Evolutionary conservation across 441 rosid species (phyloP).

Genomic region (Raphanus hybrid): DNA sequence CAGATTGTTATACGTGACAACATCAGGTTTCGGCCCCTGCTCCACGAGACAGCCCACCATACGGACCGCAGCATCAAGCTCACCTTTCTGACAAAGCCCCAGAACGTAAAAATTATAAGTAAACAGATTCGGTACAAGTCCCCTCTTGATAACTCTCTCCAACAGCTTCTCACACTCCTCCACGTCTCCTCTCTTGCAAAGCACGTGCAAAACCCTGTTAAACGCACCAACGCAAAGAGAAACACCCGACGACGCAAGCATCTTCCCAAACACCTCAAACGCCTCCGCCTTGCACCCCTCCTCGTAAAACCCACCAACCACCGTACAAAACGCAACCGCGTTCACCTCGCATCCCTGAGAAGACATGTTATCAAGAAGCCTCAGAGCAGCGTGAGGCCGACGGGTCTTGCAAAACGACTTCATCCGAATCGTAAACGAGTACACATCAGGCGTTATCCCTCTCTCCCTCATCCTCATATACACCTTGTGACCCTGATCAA

Average conservation of each 20-base stretch:
- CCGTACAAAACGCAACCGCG: conserved; percentile 82
- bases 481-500: conserved; percentile 84
- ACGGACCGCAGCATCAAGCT: conserved; percentile 59
- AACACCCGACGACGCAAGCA: conserved; percentile 59
- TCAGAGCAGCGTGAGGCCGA: conserved; percentile 54
- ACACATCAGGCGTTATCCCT: conserved; percentile 78
- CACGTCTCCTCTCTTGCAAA: conserved; percentile 78
- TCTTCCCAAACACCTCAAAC: conserved; percentile 74
- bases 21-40: conserved; percentile 78
- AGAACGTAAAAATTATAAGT: conserved; percentile 78
- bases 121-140: conserved; percentile 73
- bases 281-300: conserved; percentile 59
- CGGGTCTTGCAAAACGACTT: conserved; percentile 85
- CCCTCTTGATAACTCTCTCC: conserved; percentile 76
- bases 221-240: conserved; percentile 62
- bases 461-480: conserved; percentile 81
- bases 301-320: conserved; percentile 76
- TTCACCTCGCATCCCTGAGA: conserved; percentile 44
- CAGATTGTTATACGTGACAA: conserved; percentile 80
- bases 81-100: conserved; percentile 81
- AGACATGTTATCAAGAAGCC: background rate
- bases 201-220: conserved; percentile 81
- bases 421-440: conserved; percentile 82
- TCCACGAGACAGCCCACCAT: conserved; percentile 60
- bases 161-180: conserved; percentile 80